Percentiles rank a stretch among this genome's conserved stretches.
Evolutionary conservation across 208 protist species (phyloP).

Genomic region (Leishmania gerbilli): DNA sequence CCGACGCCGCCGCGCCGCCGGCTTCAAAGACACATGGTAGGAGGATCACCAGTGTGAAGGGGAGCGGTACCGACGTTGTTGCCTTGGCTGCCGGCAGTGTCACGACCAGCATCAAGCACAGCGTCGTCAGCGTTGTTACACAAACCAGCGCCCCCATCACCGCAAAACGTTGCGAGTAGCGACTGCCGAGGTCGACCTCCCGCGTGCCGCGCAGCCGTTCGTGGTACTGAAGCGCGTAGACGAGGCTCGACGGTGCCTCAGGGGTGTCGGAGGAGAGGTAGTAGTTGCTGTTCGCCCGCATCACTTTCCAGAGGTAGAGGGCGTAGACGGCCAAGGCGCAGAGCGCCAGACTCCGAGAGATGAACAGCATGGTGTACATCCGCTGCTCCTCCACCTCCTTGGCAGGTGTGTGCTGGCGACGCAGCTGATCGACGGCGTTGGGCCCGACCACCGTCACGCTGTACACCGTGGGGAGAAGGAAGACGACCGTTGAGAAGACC

Average conservation of each 20-base stretch:
- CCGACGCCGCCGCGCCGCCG: slow-evolving; percentile 50
- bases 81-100: slow-evolving; percentile 36
- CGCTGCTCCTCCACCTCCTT: slow-evolving; percentile 22
- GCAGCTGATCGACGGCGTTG: slow-evolving; percentile 14
- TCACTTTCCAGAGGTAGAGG: slow-evolving; percentile 36
- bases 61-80: slow-evolving; percentile 30
- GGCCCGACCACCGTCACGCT: slow-evolving; percentile 27
- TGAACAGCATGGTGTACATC: slow-evolving; percentile 24
- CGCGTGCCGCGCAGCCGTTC: slow-evolving; percentile 24
- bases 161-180: slow-evolving; percentile 44
- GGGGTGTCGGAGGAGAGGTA: slow-evolving; percentile 41
- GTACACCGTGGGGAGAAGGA: slow-evolving; percentile 63
- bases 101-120: slow-evolving; percentile 35
- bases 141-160: slow-evolving; percentile 27
- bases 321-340: slow-evolving; percentile 38
- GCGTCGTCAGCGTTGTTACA: slow-evolving; percentile 4
- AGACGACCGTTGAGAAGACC: slow-evolving; percentile 38
- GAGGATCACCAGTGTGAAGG: slow-evolving; percentile 61
- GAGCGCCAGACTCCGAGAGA: slow-evolving; percentile 42
- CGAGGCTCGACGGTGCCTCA: slow-evolving; percentile 38
- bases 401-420: slow-evolving; percentile 2
- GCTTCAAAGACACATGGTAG: slow-evolving; percentile 66
- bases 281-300: slow-evolving; percentile 44
- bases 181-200: slow-evolving; percentile 20
- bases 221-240: slow-evolving; percentile 46